Evolutionary conservation across 2,329 filamentous ascomycete genomes (phyloP).

Genomic region (Ascochyta viciae-villosae): DNA sequence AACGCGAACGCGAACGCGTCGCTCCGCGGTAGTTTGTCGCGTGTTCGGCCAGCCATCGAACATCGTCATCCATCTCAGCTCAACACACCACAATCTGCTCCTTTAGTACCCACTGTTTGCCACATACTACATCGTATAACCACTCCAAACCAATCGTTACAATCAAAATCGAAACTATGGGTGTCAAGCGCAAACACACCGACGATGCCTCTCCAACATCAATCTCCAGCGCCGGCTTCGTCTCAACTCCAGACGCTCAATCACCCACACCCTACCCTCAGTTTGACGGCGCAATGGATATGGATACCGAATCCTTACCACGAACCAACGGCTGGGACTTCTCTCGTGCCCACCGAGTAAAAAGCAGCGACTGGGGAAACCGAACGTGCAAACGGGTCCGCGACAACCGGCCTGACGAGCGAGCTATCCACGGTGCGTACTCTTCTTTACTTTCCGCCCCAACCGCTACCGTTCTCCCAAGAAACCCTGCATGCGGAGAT

Average conservation of each 20-base stretch:
- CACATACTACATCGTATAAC: neutral
- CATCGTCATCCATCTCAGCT: slow-evolving; percentile 24
- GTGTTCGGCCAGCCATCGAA: slow-evolving; percentile 36
- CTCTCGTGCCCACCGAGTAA: slow-evolving; percentile 32
- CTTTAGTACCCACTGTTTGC: neutral
- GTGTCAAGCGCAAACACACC: slow-evolving; percentile 66
- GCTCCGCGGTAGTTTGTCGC: slow-evolving; percentile 20
- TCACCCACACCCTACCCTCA: slow-evolving; percentile 34
- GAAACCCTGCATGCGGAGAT: no score
- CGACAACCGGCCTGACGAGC: slow-evolving; percentile 64
- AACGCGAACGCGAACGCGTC: slow-evolving; percentile 34
- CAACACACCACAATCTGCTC: neutral
- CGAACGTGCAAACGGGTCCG: slow-evolving; percentile 66
- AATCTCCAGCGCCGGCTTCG: slow-evolving; percentile 46
- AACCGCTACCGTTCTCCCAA: no score
- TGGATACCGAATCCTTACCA: slow-evolving; percentile 23
- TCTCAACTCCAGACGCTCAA: slow-evolving; percentile 41
- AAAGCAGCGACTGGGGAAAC: slow-evolving; percentile 56
- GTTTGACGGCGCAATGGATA: slow-evolving; percentile 33
- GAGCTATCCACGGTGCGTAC: slow-evolving; percentile 60
- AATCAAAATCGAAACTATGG: slow-evolving; percentile 51
- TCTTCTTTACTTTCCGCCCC: no score
- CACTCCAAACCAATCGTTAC: neutral
- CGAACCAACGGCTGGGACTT: slow-evolving; percentile 36
- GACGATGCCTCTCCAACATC: slow-evolving; percentile 55